These are phyloP conservation scores for Hsuehochloa calcarea DNA, from an alignment of 176 grass and related monocot species.

Conservation along the genomic window DNA sequence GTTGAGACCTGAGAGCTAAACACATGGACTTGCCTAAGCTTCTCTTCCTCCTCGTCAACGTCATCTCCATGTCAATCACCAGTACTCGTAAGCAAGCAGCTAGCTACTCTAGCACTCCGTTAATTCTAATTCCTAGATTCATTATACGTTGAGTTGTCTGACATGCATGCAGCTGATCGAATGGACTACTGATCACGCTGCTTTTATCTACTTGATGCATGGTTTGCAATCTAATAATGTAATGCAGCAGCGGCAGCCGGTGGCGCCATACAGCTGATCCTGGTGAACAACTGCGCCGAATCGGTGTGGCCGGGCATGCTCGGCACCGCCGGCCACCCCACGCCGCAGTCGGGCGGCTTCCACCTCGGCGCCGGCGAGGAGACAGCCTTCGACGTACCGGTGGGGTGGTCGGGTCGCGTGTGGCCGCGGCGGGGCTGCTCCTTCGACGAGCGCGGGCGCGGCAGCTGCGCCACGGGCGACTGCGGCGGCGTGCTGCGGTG, in stretches of 20 bases:
- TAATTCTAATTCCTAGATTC: neutral
- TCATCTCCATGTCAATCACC: slow-evolving; percentile 6
- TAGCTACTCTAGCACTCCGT: neutral
- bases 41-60: slow-evolving; percentile 13
- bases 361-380: slow-evolving; percentile 62
- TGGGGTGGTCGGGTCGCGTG: slow-evolving; percentile 74
- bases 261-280: slow-evolving; percentile 64
- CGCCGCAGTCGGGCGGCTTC: slow-evolving; percentile 75
- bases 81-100: neutral
- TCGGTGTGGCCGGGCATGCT: slow-evolving; percentile 80
- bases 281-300: slow-evolving; percentile 93
- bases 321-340: slow-evolving; percentile 56
- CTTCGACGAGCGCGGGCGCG: slow-evolving; percentile 56
- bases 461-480: slow-evolving; percentile 79
- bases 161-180: neutral
- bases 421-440: slow-evolving; percentile 79
- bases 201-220: neutral
- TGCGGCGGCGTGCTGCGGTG: slow-evolving; percentile 63
- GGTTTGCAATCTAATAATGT: neutral
- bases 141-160: too few species aligned
- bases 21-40: neutral
- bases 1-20: neutral
- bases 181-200: too few species aligned
- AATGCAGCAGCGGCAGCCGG: neutral
- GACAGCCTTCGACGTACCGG: slow-evolving; percentile 57